Base-by-base conservation (phyloP, 2,329 filamentous ascomycete genomes). In the Immersiporthe knoxdaviesiana region DNA sequence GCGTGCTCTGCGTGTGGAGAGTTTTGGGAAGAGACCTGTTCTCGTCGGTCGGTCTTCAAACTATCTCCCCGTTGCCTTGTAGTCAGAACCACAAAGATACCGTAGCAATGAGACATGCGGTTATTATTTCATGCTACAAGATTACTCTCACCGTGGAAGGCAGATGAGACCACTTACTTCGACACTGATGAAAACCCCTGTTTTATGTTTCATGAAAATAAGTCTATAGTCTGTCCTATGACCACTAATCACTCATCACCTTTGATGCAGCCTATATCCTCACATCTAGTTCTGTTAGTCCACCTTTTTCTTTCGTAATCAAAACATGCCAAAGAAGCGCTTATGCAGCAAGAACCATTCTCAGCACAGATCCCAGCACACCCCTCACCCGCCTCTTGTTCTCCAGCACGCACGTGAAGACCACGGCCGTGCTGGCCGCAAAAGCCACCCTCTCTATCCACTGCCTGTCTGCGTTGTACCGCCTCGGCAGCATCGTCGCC, bases 401-500 rank as follows among this genome's bases (percentile, higher is more conserved):
- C 79, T 93, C 91, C 54, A 84, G 79, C 32, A 89, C 85, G 74
- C 86, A 88, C 0, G 90, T 90, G 70, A 93, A 86, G n/a, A 94
- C 85, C 12, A 93, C 84, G 5, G 90, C 91, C 12, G 88, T 86
- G 75, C 90, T 92, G 59, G 85, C 76, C 0, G 91, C 88, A 78
- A 94, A 94, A 1, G 85, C 85, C 39, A 87, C 71, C 50, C 84
- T 88, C 81, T 93, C 91, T 65, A 86, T 83, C 88, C 89, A 91
- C 81, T 91, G 86, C 78, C 89, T 84, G 75, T 88, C 81, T 69
- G 78, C 74, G 2, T 78, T 76, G 78, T 96, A 97, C 54, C 87
- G 83, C 70, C 93, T 82, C 8, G 93, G 93, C 21, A 97, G 80
- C 71, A 94, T 78, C 0, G 91, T 92, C 11, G 91, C 92, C 72